Base-by-base conservation (phyloP, 345 rosid genomes). In the Eucalyptus pauciflora region DNA sequence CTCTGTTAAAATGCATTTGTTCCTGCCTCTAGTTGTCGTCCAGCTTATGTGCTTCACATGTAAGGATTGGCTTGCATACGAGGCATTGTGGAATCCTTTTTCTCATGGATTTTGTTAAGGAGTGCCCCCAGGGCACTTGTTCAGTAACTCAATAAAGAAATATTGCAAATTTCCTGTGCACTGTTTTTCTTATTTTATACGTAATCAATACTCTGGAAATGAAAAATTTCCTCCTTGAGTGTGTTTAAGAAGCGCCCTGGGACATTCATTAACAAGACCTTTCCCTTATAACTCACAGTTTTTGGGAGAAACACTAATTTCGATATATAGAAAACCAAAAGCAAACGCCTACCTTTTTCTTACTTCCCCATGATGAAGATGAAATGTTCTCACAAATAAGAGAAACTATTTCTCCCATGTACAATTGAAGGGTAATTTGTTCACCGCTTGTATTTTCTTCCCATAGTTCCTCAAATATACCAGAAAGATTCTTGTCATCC, bases 381-480 rank as follows among this genome's bases (percentile, higher is more conserved):
- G 95, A 88, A 83, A 97, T 94, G 94, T 94, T 93, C 92, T 94
- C 96, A 88, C 96, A 93, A 86, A 97, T 91, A 91, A 95, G 96
- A 89, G 94, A 92, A 88, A 97, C 93, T 89, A 96, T 95, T 94
- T 97, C 99, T 89, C 54, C 94, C 90, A 95, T 91, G 93, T 95
- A 97, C 93, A 97, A 92, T 89, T 97, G 99, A 81, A 95, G 93
- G 67, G 99, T 94, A 83, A 96, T 91, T 89, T 96, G 93, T 91
- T 97, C 99, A 71, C 98, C 97, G 92, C 98, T 95, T 62, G 96
- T 94, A 87, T 91, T 95, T 93, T 97, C 99, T 94, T 97, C 99
- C 99, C 99, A 97, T 87, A 97, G 91, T 88, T 97, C 99, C 94
- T 97, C 99, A 94, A 95, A 97, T 91, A 96, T 94, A 56, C 95